phyloP scores from a whole-genome alignment of 2,329 filamentous ascomycete species.

The Ramularia collo-cygni region DNA sequence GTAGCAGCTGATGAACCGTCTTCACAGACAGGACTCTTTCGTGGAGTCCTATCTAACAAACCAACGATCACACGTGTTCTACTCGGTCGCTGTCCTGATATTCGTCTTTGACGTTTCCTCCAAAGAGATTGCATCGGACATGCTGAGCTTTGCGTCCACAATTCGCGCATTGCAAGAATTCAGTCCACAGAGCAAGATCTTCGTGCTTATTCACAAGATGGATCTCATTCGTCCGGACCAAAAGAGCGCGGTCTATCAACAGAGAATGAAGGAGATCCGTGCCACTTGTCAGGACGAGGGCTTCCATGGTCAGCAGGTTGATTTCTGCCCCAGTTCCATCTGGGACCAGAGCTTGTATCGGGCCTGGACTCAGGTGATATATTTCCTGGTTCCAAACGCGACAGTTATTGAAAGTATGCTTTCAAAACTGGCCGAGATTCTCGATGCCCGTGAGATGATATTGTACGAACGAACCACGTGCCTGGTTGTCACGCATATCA shows the following conservation, averaged over 20 bases:
- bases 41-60: slow-evolving; percentile 97
- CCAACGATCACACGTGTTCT: slow-evolving; percentile 93
- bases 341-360: slow-evolving; percentile 99
- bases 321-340: slow-evolving; percentile 90
- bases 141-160: slow-evolving; percentile 86
- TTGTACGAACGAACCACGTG: slow-evolving; percentile 95
- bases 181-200: slow-evolving; percentile 74
- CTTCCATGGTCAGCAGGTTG: slow-evolving; percentile 56
- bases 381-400: slow-evolving; percentile 94
- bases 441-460: slow-evolving; percentile 88
- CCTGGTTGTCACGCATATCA: slow-evolving; percentile 89
- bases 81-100: slow-evolving; percentile 91
- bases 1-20: slow-evolving; percentile 8
- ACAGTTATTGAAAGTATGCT: slow-evolving; percentile 81
- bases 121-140: slow-evolving; percentile 85
- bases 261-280: slow-evolving; percentile 70
- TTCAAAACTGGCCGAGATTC: slow-evolving; percentile 70
- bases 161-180: slow-evolving; percentile 82
- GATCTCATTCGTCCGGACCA: slow-evolving; percentile 79
- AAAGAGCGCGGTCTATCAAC: slow-evolving; percentile 75
- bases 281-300: slow-evolving; percentile 57
- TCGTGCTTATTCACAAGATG: slow-evolving; percentile 98
- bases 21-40: slow-evolving; percentile 80
- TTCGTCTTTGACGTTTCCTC: slow-evolving; percentile 99
- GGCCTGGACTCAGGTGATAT: slow-evolving; percentile 96